Evolutionary conservation across 1,284 basidiomycete genomes (phyloP), one percentile per base, ranked within the genome.

Genomic region (Jaminaea rosea): DNA sequence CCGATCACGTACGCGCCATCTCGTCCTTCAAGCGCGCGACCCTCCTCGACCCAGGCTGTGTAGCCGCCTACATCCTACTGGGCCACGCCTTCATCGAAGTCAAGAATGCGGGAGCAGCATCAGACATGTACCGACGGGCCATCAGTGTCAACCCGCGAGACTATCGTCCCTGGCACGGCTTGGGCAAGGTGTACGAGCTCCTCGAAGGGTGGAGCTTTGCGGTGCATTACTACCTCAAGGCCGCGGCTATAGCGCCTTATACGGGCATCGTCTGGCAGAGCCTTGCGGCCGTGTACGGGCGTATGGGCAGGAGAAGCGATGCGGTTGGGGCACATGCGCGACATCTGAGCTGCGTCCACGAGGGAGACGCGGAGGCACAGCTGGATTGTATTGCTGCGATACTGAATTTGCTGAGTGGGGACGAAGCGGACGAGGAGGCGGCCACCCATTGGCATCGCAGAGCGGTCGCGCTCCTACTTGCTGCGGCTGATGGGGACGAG

Each of bases 11-110:
- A 67, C 93, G 93, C 73, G 91, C 94, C 0, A 86, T 97, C 66
- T 87, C 87, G 67, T 94, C 96, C 75, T 98, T 98, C 77, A 82
- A 86, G 61, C 82, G 92, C 53, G 92, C 93, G 8, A 87, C 93
- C 17, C 85, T 92, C 65, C 82, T 99, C 46, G 93, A 99, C 75
- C 82, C 87, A 57, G 90, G 88, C 4, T 98, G 92, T 75, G 80
- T 97, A 21, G 86, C 89, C 2, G 94, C 94, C 3, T 99, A 94
- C 94, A 97, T 93, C n/a, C 76, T 98, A 57, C 90, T 99, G 85
- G 94, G 94, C 0, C 94, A 98, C 75, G 94, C 97, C 75, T 98
- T 90, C 70, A 86, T 98, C 50, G 94, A 98, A 77, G 84, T 97
- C 81, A 97, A 97, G 76, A 98, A 99, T 76, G 89, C 89, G 15